A percentile compares a stretch with the other conserved stretches of the same genome.
These are phyloP conservation scores for Saccharomyces hybrid DNA, from an alignment of 1,139 yeast species.

Conservation along the genomic window DNA sequence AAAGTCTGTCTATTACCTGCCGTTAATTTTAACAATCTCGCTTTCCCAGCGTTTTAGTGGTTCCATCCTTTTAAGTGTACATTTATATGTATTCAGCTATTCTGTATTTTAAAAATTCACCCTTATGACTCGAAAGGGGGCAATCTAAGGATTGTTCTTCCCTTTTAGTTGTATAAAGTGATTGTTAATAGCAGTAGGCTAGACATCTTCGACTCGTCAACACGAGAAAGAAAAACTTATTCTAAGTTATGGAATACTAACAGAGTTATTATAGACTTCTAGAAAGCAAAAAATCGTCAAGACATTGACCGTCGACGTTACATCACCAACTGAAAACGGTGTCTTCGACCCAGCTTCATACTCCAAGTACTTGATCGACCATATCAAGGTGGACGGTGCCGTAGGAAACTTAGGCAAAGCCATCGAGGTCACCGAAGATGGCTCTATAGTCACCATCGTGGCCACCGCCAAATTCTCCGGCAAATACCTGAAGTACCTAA, in stretches of 20 bases:
- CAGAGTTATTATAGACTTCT: slow-evolving; percentile 43
- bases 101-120: slow-evolving; percentile 29
- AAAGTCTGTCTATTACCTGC: not conserved
- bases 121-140: not conserved
- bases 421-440: slow-evolving; percentile 75
- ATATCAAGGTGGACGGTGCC: slow-evolving; percentile 94
- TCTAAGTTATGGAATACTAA: slow-evolving; percentile 6
- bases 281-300: slow-evolving; percentile 67
- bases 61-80: slow-evolving; percentile 1
- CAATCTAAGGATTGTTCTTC: not conserved
- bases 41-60: not conserved
- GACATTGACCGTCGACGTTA: slow-evolving; percentile 88
- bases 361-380: slow-evolving; percentile 93
- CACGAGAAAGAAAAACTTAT: slow-evolving; percentile 1
- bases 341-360: slow-evolving; percentile 92
- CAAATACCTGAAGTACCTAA: slow-evolving; percentile 95
- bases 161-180: slow-evolving; percentile 10
- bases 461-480: slow-evolving; percentile 93
- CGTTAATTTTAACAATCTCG: not conserved
- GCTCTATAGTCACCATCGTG: slow-evolving; percentile 71
- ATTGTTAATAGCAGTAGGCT: slow-evolving; percentile 31
- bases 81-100: slow-evolving; percentile 13
- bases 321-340: slow-evolving; percentile 94
- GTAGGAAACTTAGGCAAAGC: slow-evolving; percentile 93
- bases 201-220: slow-evolving; percentile 10